phyloP scores from a whole-genome alignment of 1,284 basidiomycete genomes.

The Cutaneotrichosporon mucoides region DNA sequence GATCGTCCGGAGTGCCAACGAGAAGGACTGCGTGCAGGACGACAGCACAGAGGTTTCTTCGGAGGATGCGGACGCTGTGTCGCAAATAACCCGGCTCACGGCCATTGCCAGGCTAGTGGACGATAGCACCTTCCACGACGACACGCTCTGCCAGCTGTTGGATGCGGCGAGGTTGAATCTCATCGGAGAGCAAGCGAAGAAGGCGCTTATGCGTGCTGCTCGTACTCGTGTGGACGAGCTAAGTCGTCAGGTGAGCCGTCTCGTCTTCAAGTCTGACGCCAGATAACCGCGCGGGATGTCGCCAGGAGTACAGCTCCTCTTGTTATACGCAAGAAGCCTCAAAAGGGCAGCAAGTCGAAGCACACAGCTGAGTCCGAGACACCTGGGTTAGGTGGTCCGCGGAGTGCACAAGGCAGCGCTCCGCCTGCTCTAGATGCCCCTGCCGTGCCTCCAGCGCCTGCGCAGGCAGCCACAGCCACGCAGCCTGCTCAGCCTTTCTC shows the following conservation, averaged over 20 bases:
- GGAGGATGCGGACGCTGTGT: background rate
- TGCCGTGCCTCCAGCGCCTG: no score
- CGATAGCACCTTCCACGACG: constrained; percentile 45
- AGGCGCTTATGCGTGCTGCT: constrained; percentile 43
- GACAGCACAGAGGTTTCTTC: background rate
- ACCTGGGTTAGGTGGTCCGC: no score
- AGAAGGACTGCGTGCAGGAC: background rate
- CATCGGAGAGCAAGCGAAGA: constrained; percentile 46
- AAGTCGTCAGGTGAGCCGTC: constrained; percentile 24
- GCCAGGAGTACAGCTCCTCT: constrained; percentile 7
- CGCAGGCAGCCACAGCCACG: no score
- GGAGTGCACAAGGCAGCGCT: no score
- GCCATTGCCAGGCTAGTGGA: constrained; percentile 25
- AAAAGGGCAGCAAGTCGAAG: background rate
- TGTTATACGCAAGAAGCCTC: no score
- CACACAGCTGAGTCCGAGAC: no score
- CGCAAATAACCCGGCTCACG: background rate
- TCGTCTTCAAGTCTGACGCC: no score
- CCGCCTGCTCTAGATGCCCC: no score
- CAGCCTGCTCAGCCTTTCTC: no score
- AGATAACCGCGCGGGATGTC: background rate
- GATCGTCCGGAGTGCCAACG: background rate
- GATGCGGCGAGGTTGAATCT: constrained; percentile 42
- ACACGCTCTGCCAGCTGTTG: constrained; percentile 46
- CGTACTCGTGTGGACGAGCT: constrained; percentile 44